These are phyloP conservation scores for Lagerstroemia speciosa DNA, from an alignment of 345 rosid genomes.

Conservation along the genomic window DNA sequence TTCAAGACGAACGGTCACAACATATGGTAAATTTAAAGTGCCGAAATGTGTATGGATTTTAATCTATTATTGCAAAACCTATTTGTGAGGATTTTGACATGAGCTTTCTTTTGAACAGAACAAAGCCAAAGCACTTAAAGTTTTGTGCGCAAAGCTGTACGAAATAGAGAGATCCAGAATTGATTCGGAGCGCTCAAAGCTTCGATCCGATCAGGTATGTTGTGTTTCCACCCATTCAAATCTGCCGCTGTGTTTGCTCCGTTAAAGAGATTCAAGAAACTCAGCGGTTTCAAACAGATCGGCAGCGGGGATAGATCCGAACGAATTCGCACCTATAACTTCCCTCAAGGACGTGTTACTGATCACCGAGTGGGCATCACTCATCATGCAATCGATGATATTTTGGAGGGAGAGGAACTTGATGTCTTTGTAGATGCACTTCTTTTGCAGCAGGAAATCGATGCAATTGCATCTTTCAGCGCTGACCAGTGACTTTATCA, in stretches of 20 bases:
- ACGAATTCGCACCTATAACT: constrained; percentile 83
- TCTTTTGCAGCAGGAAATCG: constrained; percentile 90
- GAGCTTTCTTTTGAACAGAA: constrained; percentile 31
- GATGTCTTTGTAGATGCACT: constrained; percentile 80
- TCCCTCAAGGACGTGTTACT: constrained; percentile 86
- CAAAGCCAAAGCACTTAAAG: constrained; percentile 85
- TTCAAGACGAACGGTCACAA: constrained; percentile 96
- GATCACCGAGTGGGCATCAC: constrained; percentile 91
- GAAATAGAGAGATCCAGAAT: constrained; percentile 83
- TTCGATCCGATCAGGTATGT: constrained; percentile 80
- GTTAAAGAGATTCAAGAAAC: constrained; percentile 10
- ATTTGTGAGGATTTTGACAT: not conserved
- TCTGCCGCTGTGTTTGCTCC: not conserved
- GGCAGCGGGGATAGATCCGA: constrained; percentile 93
- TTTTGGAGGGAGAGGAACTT: constrained; percentile 76
- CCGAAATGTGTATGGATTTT: constrained; percentile 5
- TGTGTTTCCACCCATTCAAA: not conserved
- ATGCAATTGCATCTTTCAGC: constrained; percentile 79
- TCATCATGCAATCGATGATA: constrained; percentile 60
- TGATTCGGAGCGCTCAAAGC: constrained; percentile 59
- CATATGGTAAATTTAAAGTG: constrained; percentile 57
- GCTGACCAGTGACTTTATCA: constrained; percentile 20
- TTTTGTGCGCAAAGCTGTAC: constrained; percentile 84
- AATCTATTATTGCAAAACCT: not conserved
- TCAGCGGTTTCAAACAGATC: constrained; percentile 39